phyloP scores from a whole-genome alignment of 108 stramenopile genomes.

The Conticribra guillardii region DNA sequence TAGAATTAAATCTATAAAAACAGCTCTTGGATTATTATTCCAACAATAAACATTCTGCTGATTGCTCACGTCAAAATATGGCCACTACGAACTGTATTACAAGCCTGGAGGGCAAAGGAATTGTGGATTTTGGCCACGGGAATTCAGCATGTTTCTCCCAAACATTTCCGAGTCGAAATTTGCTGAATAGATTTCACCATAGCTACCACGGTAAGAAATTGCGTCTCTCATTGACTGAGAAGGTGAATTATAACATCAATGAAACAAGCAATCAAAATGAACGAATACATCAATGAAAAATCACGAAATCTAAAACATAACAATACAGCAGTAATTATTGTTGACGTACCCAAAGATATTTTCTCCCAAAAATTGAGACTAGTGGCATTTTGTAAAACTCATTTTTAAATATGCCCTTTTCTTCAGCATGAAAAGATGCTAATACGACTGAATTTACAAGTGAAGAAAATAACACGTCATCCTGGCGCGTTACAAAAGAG shows the following conservation, averaged over 20 bases:
- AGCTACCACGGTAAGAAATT: background rate
- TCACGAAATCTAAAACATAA: no score
- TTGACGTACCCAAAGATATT: slow-evolving; percentile 1
- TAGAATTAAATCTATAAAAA: no score
- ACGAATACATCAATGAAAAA: no score
- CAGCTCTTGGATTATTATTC: no score
- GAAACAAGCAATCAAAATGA: no score
- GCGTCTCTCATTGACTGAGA: slow-evolving; percentile 16
- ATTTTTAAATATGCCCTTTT: slow-evolving; percentile 45
- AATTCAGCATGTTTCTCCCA: background rate
- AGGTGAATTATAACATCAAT: no score
- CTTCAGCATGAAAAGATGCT: slow-evolving; percentile 51
- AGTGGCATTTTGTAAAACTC: slow-evolving; percentile 26
- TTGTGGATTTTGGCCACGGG: background rate
- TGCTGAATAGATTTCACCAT: background rate
- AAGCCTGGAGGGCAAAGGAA: background rate
- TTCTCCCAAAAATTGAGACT: slow-evolving; percentile 30
- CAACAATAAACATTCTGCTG: no score
- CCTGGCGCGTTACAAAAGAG: slow-evolving; percentile 49
- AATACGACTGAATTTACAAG: slow-evolving; percentile 56
- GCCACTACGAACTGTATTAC: no score
- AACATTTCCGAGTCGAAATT: background rate
- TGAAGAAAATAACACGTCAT: slow-evolving; percentile 48
- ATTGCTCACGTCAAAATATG: no score
- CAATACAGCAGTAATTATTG: no score